A percentile compares a stretch with the other conserved stretches of the same genome.
These are phyloP conservation scores for Eragrostis curvula DNA, from an alignment of 176 grass and related monocot genomes.

Conservation along the genomic window DNA sequence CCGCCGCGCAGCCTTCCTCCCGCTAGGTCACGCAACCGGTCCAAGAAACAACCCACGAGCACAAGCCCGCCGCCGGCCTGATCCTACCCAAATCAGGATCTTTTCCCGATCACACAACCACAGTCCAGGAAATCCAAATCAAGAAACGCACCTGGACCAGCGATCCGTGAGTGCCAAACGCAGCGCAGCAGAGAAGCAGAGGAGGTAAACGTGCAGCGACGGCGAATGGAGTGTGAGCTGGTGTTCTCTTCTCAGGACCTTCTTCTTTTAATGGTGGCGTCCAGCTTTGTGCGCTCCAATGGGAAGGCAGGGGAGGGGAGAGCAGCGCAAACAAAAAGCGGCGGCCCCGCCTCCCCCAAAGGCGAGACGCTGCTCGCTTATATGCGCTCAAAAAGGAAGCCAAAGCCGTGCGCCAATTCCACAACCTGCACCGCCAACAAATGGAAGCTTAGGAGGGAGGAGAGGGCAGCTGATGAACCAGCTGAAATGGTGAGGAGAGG, in stretches of 20 bases:
- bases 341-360: constrained; percentile 60
- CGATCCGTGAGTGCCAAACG: neutral
- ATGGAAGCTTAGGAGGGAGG: neutral
- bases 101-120: neutral
- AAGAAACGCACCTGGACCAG: constrained; percentile 45
- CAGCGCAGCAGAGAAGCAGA: constrained; percentile 12
- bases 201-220: constrained; percentile 31
- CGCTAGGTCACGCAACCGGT: constrained; percentile 15
- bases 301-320: constrained; percentile 41
- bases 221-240: constrained; percentile 33
- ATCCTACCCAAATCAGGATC: constrained; percentile 24
- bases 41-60: constrained; percentile 16
- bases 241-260: constrained; percentile 11
- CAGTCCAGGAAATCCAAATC: neutral
- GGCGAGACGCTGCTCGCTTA: constrained; percentile 42
- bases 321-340: constrained; percentile 57
- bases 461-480: neutral
- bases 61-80: neutral
- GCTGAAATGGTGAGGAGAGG: neutral
- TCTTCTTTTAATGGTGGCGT: constrained; percentile 67
- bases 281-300: constrained; percentile 76
- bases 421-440: constrained; percentile 49
- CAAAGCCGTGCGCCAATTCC: constrained; percentile 49
- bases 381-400: constrained; percentile 42
- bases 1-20: neutral